phyloP scores from a whole-genome alignment of 164 flowering plant genomes.

The Buxus sempervirens region DNA sequence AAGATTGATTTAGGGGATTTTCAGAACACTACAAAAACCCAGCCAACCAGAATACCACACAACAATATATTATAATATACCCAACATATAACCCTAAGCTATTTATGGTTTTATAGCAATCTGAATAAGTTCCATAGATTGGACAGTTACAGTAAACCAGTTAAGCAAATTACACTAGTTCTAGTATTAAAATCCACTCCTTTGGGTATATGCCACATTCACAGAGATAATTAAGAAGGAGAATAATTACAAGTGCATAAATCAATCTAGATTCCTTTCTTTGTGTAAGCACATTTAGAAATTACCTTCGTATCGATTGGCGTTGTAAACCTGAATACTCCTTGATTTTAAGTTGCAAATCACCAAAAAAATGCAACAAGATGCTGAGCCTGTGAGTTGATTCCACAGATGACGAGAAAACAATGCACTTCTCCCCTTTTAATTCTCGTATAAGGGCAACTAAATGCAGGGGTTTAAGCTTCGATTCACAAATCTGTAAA shows the following conservation, averaged over 20 bases:
- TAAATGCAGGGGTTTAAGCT: conserved; percentile 70
- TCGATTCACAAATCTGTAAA: conserved; percentile 69
- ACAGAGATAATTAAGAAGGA: too few species aligned
- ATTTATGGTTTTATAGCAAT: neutral
- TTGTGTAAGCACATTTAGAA: neutral
- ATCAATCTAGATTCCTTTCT: neutral
- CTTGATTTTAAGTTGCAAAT: conserved; percentile 51
- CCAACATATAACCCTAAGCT: neutral
- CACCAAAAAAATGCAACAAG: conserved; percentile 63
- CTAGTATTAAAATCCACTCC: too few species aligned
- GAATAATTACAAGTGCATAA: neutral
- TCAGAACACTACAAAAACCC: too few species aligned
- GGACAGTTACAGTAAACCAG: neutral
- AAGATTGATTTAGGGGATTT: too few species aligned
- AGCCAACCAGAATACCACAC: too few species aligned
- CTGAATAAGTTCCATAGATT: neutral
- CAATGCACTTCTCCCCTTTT: conserved; percentile 69
- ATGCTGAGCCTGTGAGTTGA: conserved; percentile 71
- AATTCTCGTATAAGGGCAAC: conserved; percentile 64
- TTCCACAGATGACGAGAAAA: conserved; percentile 82
- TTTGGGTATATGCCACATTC: too few species aligned
- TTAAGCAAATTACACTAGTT: neutral
- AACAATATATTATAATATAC: neutral
- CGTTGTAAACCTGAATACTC: conserved; percentile 82
- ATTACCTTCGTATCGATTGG: conserved; percentile 78